Base-by-base conservation (phyloP, 2,329 filamentous ascomycete genomes). In the Albifimbria verrucaria region DNA sequence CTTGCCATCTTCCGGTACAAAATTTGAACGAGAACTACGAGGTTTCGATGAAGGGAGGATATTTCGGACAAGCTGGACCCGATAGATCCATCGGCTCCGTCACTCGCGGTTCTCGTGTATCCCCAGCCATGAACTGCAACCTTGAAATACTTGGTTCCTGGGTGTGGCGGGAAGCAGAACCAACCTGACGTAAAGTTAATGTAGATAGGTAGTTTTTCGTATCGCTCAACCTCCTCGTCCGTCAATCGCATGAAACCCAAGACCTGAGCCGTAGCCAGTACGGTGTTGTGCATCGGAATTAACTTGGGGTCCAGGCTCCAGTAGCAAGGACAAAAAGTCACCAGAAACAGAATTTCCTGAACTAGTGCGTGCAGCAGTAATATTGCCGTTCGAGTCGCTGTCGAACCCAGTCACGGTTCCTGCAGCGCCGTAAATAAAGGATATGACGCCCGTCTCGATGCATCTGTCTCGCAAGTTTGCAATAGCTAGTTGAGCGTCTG, bases 121-220 rank as follows among this genome's bases (percentile, higher is more conserved):
- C 57, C 58, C 58, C 58, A 60, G 2, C 58, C 58, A 0, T 60
- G 58, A 0, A 60, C 50, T 2, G 58, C 57, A 36, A 60, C 50
- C 23, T 61, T 61, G 22, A 61, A 57, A 49, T 55, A 53, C 18
- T 51, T 56, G 1, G 57, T 51, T 4, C 59, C 59, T 1, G 52
- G 36, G 1, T 61, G 59, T 1, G 59, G 59, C 9, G 59, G 59
- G 5, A 61, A 61, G 46, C 59, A 59, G 51, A 61, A 61, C 59
- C 59, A 61, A 1, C 59, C 59, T 0, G 59, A 59, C 1, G 57
- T 25, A 11, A 56, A 61, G 43, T 61, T 59, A 12, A 57, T 50
- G 11, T 58, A 61, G 12, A 61, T 61, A 0, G 59, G 59, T 1
- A 61, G 48, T 1, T 57, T 7, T 18, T 52, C 54, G 28, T 58